phyloP scores from a whole-genome alignment of 177 flowering plant genomes.

The Telopea speciosissima region DNA sequence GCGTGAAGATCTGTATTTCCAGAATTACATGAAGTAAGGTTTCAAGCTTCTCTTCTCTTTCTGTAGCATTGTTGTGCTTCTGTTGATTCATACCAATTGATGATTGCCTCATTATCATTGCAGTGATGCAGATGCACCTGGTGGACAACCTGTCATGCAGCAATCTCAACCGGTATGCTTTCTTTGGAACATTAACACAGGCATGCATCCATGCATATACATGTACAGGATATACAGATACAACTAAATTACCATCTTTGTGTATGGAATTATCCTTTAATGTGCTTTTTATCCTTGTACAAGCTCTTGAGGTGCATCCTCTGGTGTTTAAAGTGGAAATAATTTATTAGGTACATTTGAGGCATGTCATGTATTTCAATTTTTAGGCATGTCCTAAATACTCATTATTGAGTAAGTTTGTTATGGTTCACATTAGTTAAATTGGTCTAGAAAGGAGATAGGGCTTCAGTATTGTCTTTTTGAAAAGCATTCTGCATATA shows the following conservation, averaged over 20 bases:
- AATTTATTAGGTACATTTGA: background rate
- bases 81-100: background rate
- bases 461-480: background rate
- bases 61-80: background rate
- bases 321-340: background rate
- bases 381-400: background rate
- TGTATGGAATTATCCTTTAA: background rate
- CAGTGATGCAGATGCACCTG: conserved; percentile 97
- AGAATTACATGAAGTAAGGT: conserved; percentile 90
- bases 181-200: background rate
- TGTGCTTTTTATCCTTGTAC: background rate
- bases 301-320: too few relatives aligned
- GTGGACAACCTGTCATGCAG: conserved; percentile 93
- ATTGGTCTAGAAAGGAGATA: background rate
- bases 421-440: background rate
- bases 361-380: background rate
- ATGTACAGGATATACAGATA: background rate
- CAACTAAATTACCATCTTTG: background rate
- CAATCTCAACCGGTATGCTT: conserved; percentile 58
- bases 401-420: background rate
- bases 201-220: background rate
- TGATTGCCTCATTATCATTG: conserved; percentile 8
- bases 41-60: background rate
- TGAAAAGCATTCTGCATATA: background rate
- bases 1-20: conserved; percentile 88